A percentile compares a stretch with the other conserved stretches of the same genome.
Conservation (phyloP, 2,329 filamentous ascomycete genomes). For the Fusarium fujikuroi region DNA sequence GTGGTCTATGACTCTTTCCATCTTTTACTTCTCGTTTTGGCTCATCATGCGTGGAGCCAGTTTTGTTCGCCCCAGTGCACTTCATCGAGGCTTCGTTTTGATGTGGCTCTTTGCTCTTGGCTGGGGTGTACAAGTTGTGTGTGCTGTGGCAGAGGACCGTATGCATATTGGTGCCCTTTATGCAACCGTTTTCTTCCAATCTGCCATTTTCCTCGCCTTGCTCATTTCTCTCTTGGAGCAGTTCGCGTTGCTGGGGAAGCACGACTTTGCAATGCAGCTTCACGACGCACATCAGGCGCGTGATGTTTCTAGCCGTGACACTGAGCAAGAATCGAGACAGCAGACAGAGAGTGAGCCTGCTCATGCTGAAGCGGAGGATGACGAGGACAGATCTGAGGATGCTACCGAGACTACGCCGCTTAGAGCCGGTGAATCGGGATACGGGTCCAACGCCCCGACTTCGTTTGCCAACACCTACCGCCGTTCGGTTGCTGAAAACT, state of each 20-base stretch:
- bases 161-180: constrained; percentile 81
- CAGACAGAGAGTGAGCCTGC: constrained; percentile 38
- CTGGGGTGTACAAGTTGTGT: constrained; percentile 77
- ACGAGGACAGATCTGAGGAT: constrained; percentile 42
- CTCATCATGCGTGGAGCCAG: constrained; percentile 82
- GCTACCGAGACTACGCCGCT: constrained; percentile 67
- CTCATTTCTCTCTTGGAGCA: constrained; percentile 83
- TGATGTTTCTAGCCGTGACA: constrained; percentile 49
- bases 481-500: constrained; percentile 55
- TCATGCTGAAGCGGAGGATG: constrained; percentile 20
- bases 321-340: constrained; percentile 21
- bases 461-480: constrained; percentile 68
- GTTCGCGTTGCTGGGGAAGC: constrained; percentile 78
- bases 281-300: constrained; percentile 60
- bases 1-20: constrained; percentile 86
- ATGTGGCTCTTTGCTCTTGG: constrained; percentile 85
- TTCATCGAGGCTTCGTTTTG: constrained; percentile 82
- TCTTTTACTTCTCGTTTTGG: constrained; percentile 87
- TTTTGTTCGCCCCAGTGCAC: constrained; percentile 83
- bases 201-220: constrained; percentile 77
- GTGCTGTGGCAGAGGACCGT: constrained; percentile 81
- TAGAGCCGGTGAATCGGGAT: constrained; percentile 49
- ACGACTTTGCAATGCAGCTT: constrained; percentile 71
- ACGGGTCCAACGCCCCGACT: constrained; percentile 54
- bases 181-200: constrained; percentile 82